Base-by-base conservation (phyloP, 2,329 filamentous ascomycete species). In the Colletotrichum brevisporum region DNA sequence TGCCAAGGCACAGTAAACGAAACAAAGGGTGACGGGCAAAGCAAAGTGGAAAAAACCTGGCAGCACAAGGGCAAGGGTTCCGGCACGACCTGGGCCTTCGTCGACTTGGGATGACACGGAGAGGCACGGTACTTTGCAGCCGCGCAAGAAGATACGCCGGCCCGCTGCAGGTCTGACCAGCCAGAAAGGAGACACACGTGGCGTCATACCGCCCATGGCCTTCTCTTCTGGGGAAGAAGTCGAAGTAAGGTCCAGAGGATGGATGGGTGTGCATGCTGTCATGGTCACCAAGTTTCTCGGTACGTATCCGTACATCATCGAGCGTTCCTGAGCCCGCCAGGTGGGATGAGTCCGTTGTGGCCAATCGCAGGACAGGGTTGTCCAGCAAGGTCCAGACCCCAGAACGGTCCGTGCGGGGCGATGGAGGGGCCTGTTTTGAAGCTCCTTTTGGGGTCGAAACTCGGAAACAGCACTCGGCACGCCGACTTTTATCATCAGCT, bases 361-460 rank as follows among this genome's bases (percentile, higher is more conserved):
- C 66, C 53, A 69, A 69, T 69, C 61, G 59, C 12, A 21, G 4
- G 10, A 6, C 36, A 26, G 21, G 3, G 2, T 12, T 21, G 12
- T 2, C 16, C 41, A 56, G 56, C 24, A 67, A 61, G 67, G 54
- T 56, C 56, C 47, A 27, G 50, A 52, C 51, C 67, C 67, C 67
- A 52, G 5, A 41, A 51, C 55, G 55, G 45, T 53, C 67, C 61
- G 67, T 69, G 67, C 67, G 36, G 41, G 6, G 41, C 43, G 16
- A 24, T 26, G 50, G 21, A 56, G n/a, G 26, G 67, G 62, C 55
- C 21, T 65, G 66, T 69, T 69, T 69, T 48, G 66, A 69, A 31
- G 27, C 27, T 31, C 27, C 6, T 31, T 9, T 8, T 31, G 6
- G 27, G 9, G 27, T 31, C 27, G 27, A 31, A 31, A 21, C 21